phyloP scores from a whole-genome alignment of 257 asterid species.

The Ballota nigra region DNA sequence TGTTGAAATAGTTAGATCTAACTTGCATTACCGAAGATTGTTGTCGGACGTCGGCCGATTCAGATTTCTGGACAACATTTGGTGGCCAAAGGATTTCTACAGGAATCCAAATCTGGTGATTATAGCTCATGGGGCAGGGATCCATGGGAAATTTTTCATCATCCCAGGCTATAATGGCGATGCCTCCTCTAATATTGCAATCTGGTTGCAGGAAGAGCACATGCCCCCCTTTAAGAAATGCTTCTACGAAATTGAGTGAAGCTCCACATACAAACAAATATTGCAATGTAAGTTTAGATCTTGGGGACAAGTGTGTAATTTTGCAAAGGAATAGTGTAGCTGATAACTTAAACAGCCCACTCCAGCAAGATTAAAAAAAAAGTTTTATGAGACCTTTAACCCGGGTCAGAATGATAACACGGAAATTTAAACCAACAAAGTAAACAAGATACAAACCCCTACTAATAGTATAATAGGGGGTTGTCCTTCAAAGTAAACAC shows the following conservation, averaged over 20 bases:
- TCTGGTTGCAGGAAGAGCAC: constrained; percentile 64
- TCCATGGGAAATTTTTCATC: constrained; percentile 51
- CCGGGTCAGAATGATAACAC: no score
- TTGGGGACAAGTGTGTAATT: no score
- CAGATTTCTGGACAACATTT: constrained; percentile 46
- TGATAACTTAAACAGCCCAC: no score
- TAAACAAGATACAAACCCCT: no score
- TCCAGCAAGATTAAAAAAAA: no score
- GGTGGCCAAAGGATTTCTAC: constrained; percentile 50
- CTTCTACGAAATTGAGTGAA: constrained; percentile 32
- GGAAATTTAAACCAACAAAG: no score
- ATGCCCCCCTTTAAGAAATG: constrained; percentile 54
- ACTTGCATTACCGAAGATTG: constrained; percentile 50
- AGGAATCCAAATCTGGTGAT: constrained; percentile 71
- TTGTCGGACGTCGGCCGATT: constrained; percentile 57
- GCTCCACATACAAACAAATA: no score
- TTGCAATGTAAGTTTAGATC: no score
- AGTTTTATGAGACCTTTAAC: no score
- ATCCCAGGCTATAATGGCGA: constrained; percentile 51
- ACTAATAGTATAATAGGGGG: no score
- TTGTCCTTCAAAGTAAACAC: no score
- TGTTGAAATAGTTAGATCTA: constrained; percentile 46
- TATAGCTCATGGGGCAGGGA: constrained; percentile 76
- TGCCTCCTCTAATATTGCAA: constrained; percentile 57
- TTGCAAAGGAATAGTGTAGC: no score